Base-by-base conservation (phyloP, 1,139 yeast genomes). In the Kodamaea alishanica region DNA sequence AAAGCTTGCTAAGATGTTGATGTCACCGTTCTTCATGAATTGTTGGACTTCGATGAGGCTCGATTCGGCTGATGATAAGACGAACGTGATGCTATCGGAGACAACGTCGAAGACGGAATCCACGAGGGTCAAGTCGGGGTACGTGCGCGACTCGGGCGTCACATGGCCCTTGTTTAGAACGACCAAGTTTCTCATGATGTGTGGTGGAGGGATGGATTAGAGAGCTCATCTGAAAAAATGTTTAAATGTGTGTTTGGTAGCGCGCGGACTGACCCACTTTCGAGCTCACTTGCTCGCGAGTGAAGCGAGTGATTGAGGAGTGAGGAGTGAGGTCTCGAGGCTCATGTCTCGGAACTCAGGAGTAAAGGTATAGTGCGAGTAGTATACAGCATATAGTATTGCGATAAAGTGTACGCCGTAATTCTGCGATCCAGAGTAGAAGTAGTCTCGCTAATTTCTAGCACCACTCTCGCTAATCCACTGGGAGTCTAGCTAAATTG, bases 31-130 rank as follows among this genome's bases (percentile, higher is more conserved):
- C 54, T 81, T 82, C 63, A 70, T 65, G 53, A 77, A 79, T 45
- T 67, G 74, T 48, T 70, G 77, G 10, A 71, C 70, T 49, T 71
- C 77, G 39, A 84, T 60, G 6, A 72, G 54, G 20, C 77, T 78
- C 20, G 78, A 70, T 34, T 81, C 88, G 12, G 63, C 67, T 20
- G 86, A 79, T 3, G 83, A 77, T 42, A 85, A 66, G 2, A 78
- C 83, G 49, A 82, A 75, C 1, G 94, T 78, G 39, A 88, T 70
- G 42, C 87, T 75, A 56, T 87, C 94, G 8, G 84, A 73, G 24
- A 84, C 77, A 0, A 86, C 73, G 56, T 88, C 96, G 51, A 87
- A 86, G n/a, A 73, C 75, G 2, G 92, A 71, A 34, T 73, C 75
- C 2, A 68, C 59, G 6, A 81, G 66, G n/a, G 68, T 70, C 45